These are phyloP conservation scores for Backusella psychrophila DNA, from an alignment of 192 early-diverging fungal genomes.

Conservation along the genomic window DNA sequence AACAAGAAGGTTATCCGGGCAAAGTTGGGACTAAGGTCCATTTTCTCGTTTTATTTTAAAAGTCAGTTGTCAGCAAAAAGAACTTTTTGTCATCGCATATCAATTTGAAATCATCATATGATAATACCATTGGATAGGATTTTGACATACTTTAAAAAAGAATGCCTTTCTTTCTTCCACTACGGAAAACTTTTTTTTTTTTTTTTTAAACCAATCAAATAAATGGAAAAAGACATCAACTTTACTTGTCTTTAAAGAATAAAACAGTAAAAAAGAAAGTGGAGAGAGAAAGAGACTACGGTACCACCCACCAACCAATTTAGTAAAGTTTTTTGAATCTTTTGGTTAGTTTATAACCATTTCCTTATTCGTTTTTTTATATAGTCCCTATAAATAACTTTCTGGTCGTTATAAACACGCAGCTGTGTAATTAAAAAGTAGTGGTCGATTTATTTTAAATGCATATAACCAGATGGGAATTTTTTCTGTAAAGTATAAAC, in stretches of 20 bases:
- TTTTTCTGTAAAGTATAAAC: not conserved
- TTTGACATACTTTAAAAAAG: not conserved
- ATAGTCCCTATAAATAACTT: not conserved
- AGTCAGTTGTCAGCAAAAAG: not conserved
- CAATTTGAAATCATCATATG: slow-evolving; percentile 1
- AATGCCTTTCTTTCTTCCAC: not conserved
- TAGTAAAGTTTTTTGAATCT: not conserved
- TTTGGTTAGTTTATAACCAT: not conserved
- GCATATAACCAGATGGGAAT: not conserved
- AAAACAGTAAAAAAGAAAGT: not conserved
- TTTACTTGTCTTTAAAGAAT: not conserved
- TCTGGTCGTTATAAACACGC: not conserved
- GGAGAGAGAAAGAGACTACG: not conserved
- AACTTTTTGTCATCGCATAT: not conserved
- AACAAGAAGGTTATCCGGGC: not conserved
- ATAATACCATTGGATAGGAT: not conserved
- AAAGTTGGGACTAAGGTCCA: not conserved
- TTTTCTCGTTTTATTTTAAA: not conserved
- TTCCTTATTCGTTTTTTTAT: not conserved
- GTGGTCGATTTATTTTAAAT: not conserved
- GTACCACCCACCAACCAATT: not conserved
- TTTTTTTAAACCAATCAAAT: not conserved
- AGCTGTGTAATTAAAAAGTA: not conserved
- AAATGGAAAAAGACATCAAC: not conserved
- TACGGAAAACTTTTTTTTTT: not conserved